Conservation (phyloP, 2,329 filamentous ascomycete genomes). For the Fusarium buxicola region DNA sequence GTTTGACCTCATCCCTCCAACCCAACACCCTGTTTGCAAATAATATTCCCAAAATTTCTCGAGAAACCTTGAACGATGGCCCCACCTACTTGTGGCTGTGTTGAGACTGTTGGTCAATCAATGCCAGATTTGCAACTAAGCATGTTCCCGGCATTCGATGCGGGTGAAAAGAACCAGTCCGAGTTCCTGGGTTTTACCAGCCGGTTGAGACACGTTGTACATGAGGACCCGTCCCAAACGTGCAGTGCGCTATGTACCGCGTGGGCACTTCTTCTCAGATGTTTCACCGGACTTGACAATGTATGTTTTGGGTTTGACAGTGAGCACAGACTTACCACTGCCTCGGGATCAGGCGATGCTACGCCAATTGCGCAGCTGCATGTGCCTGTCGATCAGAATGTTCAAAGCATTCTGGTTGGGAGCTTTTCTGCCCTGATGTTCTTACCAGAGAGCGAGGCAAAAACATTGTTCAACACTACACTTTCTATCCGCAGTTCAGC, state of each 20-base stretch:
- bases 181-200: constrained; percentile 5
- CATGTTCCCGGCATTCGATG: constrained; percentile 39
- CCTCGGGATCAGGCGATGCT: background rate
- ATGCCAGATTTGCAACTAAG: constrained; percentile 29
- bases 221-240: constrained; percentile 2
- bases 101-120: background rate
- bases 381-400: constrained; percentile 12
- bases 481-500: constrained; percentile 45
- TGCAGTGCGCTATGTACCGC: constrained; percentile 22
- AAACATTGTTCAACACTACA: constrained; percentile 59
- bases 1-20: background rate
- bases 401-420: background rate
- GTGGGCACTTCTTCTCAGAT: constrained; percentile 35
- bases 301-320: constrained; percentile 35
- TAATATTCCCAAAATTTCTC: background rate
- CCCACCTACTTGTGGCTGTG: constrained; percentile 19
- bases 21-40: constrained; percentile 5
- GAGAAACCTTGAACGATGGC: constrained; percentile 16
- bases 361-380: constrained; percentile 1
- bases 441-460: constrained; percentile 13
- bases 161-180: constrained; percentile 17
- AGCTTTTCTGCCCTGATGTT: background rate
- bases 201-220: background rate
- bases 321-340: constrained; percentile 6
- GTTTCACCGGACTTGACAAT: constrained; percentile 38